Base-by-base conservation (phyloP, 2,329 filamentous ascomycete species). In the Clarireedia homoeocarpa region DNA sequence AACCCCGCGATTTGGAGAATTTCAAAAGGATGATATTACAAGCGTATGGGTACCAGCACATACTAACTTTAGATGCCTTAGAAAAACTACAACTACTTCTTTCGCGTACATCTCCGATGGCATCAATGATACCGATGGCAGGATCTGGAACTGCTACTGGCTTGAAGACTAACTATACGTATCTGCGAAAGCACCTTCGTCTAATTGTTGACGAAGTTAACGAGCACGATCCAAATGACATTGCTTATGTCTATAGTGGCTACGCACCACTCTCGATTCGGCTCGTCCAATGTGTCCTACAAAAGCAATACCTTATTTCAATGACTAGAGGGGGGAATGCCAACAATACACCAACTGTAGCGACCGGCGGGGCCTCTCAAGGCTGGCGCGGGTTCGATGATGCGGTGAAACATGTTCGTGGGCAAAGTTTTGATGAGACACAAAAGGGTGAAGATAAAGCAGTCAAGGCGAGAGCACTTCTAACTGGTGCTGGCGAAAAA, bases 181-280 rank as follows among this genome's bases (percentile, higher is more conserved):
- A 89, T 63, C 75, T 97, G 5, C 86, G 95, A 54, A 95, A 94
- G 70, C 85, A 86, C 59, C 81, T 99, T 14, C 84, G 87, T 30
- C 80, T 99, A 15, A 95, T 96, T 68, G 87, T 96, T 55, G 94
- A 99, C 69, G 94, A 97, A 69, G 92, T 99, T 40, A 91, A 95
- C 68, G 94, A 99, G 71, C 85, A 94, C 58, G 88, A 95, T 48
- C 94, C 94, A 2, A 89, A 94, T 66, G 94, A 99, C 65, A 86
- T 97, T 59, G 88, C 91, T n/a, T 99, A 99, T 67, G 91, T 96
- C 10, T 99, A 97, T 73, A 95, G 89, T 61, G 95, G 94, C 52
- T 99, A 97, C 69, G 94, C 95, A 4, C 95, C 94, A 0, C 79
- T 99, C 12, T 95, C 89, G 46, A 82, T 97, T 53, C 85, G 94